Evolutionary conservation across 805 yeast species (phyloP).

Genomic region (Saccharomycopsis fibuligera): DNA sequence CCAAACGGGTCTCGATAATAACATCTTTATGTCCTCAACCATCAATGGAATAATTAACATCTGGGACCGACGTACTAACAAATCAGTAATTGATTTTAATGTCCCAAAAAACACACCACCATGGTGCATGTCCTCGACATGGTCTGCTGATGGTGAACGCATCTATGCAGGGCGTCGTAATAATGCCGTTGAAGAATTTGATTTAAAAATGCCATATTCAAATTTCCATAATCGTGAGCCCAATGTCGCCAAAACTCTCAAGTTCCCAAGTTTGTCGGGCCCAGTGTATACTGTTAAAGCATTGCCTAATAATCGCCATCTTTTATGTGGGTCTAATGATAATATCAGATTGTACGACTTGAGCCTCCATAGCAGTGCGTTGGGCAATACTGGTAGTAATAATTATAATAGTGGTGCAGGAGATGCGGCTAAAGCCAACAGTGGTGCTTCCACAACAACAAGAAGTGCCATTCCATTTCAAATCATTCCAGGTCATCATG

Average conservation of each 20-base stretch:
- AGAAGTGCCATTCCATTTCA: slow-evolving; percentile 65
- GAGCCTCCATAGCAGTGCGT: slow-evolving; percentile 34
- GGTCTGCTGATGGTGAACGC: slow-evolving; percentile 79
- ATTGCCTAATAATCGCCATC: slow-evolving; percentile 72
- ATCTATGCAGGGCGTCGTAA: slow-evolving; percentile 86
- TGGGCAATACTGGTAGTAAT: slow-evolving; percentile 18
- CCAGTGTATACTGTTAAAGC: slow-evolving; percentile 78
- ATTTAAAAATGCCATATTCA: slow-evolving; percentile 51
- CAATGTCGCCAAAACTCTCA: slow-evolving; percentile 50
- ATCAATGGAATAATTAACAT: slow-evolving; percentile 75
- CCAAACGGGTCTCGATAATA: slow-evolving; percentile 29
- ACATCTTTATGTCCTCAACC: slow-evolving; percentile 68
- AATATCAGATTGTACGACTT: slow-evolving; percentile 84
- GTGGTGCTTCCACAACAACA: not conserved
- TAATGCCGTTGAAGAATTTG: slow-evolving; percentile 73
- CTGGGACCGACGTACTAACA: slow-evolving; percentile 68
- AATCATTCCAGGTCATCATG: slow-evolving; percentile 95
- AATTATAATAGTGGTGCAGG: not conserved
- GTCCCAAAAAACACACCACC: slow-evolving; percentile 74
- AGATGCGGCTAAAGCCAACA: too few relatives aligned
- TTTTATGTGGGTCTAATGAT: slow-evolving; percentile 85
- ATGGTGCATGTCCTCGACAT: slow-evolving; percentile 86
- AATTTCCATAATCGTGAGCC: slow-evolving; percentile 31
- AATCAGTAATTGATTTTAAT: slow-evolving; percentile 38
- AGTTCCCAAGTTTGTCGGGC: slow-evolving; percentile 83